phyloP scores from a whole-genome alignment of 805 yeast genomes.

The Pichia californica region DNA sequence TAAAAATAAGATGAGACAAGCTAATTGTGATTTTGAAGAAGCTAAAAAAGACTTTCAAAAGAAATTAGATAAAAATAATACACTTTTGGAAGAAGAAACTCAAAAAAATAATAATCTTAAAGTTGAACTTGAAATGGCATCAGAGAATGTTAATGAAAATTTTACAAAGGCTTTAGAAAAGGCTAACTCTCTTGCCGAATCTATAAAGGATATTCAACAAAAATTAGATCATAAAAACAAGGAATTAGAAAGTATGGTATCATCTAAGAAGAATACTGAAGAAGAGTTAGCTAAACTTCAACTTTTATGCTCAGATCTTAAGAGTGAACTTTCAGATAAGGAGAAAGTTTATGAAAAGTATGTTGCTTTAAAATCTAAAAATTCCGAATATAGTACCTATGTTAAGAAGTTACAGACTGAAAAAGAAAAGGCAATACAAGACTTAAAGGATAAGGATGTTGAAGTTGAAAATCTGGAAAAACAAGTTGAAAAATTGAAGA shows the following conservation, averaged over 20 bases:
- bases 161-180: background rate
- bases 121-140: background rate
- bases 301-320: conserved; percentile 5
- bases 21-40: background rate
- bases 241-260: background rate
- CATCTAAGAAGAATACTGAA: background rate
- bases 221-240: background rate
- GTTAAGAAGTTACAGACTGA: background rate
- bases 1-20: background rate
- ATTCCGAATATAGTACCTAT: background rate
- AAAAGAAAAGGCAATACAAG: background rate
- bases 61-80: background rate
- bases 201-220: background rate
- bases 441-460: background rate
- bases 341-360: conserved; percentile 3
- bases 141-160: background rate
- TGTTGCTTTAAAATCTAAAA: conserved; percentile 1
- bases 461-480: background rate
- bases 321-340: conserved; percentile 4
- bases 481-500: background rate
- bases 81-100: background rate
- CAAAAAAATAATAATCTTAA: no score
- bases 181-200: background rate
- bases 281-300: conserved; percentile 7
- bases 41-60: background rate